Evolutionary conservation across 2,329 filamentous ascomycete species (phyloP), one percentile per base, ranked within the genome.

Genomic region (Lecanosticta acicola): DNA sequence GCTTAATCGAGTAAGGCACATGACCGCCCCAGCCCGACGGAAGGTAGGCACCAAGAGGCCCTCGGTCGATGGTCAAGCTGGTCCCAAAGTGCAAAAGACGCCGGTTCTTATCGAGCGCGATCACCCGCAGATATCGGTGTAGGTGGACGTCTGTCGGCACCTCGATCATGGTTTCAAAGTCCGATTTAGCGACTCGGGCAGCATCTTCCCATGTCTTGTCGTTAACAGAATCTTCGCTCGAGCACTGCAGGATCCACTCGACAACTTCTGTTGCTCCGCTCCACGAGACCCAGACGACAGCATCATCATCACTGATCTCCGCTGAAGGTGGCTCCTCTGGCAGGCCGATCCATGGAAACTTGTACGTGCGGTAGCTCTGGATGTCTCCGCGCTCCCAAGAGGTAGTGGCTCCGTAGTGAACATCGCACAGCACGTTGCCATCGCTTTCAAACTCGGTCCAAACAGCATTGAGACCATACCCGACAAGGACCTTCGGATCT

Each of bases 281-380:
- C 72, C 71, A 74, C 5, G 71, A 76, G 1, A 78, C 75, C 57
- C 77, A 80, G 1, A 71, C 51, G 4, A 59, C 45, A 2, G 46
- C 46, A 17, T 56, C 52, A 8, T 59, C 56, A 3, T 60, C 48
- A 2, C 59, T 34, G 64, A 63, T 3, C 59, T 66, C 56, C 11
- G 58, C 53, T 4, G 32, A 26, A 47, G 62, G 9, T 68, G 72
- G 11, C 54, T 57, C 32, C 10, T 51, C 42, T 3, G 62, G 68
- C 51, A 24, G 43, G 48, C 7, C 75, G 2, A 65, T 65, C 75
- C 77, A 82, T 32, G 68, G 58, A 40, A 68, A 69, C 56, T 75
- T 76, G 58, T 73, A 76, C 1, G 69, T 70, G 21, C 77, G 72
- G 54, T 81, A 81, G 51, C 71, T 76, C 46, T 65, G 57, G 13